Evolutionary conservation across 305 asterid species (phyloP).

Genomic region (Fraxinus velutina): DNA sequence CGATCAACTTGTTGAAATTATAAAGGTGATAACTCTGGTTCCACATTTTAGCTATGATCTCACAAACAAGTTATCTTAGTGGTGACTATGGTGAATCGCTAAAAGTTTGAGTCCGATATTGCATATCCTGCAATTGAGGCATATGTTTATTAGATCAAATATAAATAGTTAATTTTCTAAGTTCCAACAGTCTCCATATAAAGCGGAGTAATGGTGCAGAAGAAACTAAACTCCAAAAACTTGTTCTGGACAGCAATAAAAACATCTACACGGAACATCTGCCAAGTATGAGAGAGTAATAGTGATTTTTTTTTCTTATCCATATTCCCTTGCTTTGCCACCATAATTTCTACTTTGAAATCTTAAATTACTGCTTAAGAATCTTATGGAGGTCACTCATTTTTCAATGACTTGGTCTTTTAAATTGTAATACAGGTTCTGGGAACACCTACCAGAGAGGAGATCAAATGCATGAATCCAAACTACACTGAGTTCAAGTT

Average conservation of each 20-base stretch:
- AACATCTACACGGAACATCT: background rate
- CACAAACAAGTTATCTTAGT: slow-evolving; percentile 13
- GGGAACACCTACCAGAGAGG: slow-evolving; percentile 98
- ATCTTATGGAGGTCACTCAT: background rate
- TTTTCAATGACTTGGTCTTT: slow-evolving; percentile 8
- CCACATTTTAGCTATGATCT: slow-evolving; percentile 1
- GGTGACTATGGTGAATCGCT: slow-evolving; percentile 13
- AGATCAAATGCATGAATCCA: slow-evolving; percentile 85
- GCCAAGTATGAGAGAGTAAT: background rate
- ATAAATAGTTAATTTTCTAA: background rate
- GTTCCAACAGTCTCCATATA: background rate
- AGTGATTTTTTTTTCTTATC: background rate
- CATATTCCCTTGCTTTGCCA: slow-evolving; percentile 9
- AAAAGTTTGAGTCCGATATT: background rate
- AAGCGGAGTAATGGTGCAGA: background rate
- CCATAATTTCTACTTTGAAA: background rate
- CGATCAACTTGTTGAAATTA: slow-evolving; percentile 91
- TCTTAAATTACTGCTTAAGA: background rate
- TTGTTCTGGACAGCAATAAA: background rate
- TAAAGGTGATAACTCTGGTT: slow-evolving; percentile 53
- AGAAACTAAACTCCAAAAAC: background rate
- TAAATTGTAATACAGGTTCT: slow-evolving; percentile 59
- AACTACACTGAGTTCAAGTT: slow-evolving; percentile 74
- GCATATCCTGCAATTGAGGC: slow-evolving; percentile 8
- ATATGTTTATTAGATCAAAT: background rate